Percentiles rank a stretch among this genome's conserved stretches.
phyloP scores from a whole-genome alignment of 805 yeast genomes.

The Pichia kluyveri region DNA sequence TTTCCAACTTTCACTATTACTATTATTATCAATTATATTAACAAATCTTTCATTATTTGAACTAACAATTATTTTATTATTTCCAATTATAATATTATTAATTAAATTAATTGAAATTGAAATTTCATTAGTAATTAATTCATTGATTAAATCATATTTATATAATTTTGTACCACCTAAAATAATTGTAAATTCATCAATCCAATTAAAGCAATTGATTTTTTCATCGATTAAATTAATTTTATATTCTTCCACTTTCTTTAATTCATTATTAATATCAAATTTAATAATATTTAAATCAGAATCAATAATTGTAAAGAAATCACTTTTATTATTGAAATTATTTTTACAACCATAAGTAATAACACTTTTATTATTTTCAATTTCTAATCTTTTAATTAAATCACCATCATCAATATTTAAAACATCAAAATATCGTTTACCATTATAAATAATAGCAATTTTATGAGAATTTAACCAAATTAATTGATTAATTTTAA shows the following conservation, averaged over 20 bases:
- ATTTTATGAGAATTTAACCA: neutral
- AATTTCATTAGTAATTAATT: neutral
- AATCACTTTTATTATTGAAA: neutral
- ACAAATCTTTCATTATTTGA: conserved; percentile 79
- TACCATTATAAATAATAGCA: neutral
- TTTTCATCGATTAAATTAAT: neutral
- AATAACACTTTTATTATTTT: neutral
- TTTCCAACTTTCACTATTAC: neutral
- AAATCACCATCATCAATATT: neutral
- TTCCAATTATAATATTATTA: neutral
- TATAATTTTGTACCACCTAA: neutral
- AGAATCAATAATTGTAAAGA: neutral
- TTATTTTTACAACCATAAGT: neutral
- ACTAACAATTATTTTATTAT: neutral
- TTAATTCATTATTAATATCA: neutral
- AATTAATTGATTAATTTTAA: neutral
- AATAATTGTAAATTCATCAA: neutral
- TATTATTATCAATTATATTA: conserved; percentile 47
- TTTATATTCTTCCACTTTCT: neutral
- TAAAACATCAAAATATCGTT: neutral
- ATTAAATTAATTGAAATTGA: neutral
- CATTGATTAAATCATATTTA: neutral
- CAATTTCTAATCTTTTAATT: neutral
- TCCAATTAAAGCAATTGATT: neutral
- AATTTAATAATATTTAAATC: neutral